These are phyloP conservation scores for Lepiota venenata DNA, from an alignment of 768 basidiomycete species.

Conservation along the genomic window DNA sequence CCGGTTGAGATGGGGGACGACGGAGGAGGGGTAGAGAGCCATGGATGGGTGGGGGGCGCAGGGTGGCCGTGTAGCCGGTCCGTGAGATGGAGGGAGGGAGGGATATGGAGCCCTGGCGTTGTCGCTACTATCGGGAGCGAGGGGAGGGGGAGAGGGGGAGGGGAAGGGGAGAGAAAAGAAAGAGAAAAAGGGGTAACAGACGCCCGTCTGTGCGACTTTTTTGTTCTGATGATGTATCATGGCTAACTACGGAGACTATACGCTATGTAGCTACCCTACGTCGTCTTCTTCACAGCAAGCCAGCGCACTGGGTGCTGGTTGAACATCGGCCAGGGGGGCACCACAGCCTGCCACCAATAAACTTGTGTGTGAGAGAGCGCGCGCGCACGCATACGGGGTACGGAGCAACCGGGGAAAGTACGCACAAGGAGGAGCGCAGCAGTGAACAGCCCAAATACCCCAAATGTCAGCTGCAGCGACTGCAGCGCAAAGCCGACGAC, in stretches of 20 bases:
- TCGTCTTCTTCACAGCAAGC: conserved; percentile 39
- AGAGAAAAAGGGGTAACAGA: neutral
- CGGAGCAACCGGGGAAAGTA: conserved; percentile 4
- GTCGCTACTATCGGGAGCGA: neutral
- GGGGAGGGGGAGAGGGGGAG: neutral
- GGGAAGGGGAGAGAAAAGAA: too few species aligned
- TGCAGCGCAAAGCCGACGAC: conserved; percentile 54
- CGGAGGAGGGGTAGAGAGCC: conserved; percentile 45
- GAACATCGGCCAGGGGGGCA: conserved; percentile 72
- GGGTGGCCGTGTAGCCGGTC: too few species aligned
- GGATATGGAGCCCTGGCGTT: neutral
- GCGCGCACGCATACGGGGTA: too few species aligned
- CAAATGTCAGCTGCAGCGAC: conserved; percentile 52
- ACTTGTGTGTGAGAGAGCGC: neutral
- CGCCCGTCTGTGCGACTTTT: conserved; percentile 13
- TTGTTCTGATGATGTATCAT: conserved; percentile 14
- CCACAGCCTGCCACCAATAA: conserved; percentile 37
- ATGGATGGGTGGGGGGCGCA: conserved; percentile 21
- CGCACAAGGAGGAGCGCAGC: conserved; percentile 40
- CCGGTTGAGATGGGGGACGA: conserved; percentile 43
- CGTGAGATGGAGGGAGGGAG: neutral
- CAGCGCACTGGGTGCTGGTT: conserved; percentile 61
- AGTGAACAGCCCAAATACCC: conserved; percentile 38
- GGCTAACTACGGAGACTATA: conserved; percentile 1
- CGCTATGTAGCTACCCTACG: conserved; percentile 15